Evolutionary conservation across 371 early-diverging fungal genomes (phyloP).

Genomic region (Syncephalastrum monosporum): DNA sequence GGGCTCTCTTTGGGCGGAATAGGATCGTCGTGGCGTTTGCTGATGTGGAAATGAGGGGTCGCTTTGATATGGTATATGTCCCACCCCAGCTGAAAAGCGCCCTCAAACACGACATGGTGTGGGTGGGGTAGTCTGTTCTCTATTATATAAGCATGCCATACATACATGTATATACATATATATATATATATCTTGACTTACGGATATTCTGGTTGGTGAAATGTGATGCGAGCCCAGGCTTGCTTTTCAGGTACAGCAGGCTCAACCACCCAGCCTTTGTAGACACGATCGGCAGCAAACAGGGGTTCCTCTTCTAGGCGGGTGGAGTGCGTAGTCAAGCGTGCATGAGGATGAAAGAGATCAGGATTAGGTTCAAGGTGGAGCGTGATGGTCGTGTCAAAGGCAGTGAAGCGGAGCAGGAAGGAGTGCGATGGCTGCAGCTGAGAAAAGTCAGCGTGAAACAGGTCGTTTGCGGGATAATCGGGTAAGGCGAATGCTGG

Average conservation of each 20-base stretch:
- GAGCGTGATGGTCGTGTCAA: constrained; percentile 64
- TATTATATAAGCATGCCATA: too few relatives aligned
- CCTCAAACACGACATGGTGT: constrained; percentile 52
- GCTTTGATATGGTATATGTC: constrained; percentile 69
- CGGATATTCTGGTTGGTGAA: too few relatives aligned
- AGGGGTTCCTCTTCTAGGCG: constrained; percentile 1
- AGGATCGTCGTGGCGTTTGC: constrained; percentile 60
- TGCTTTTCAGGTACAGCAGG: constrained; percentile 4
- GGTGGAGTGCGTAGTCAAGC: constrained; percentile 13
- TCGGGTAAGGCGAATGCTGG: background rate
- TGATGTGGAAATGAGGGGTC: constrained; percentile 48
- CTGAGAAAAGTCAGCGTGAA: background rate
- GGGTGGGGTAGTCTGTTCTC: too few relatives aligned
- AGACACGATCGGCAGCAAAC: constrained; percentile 35
- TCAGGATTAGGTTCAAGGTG: constrained; percentile 73
- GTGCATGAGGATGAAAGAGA: constrained; percentile 70
- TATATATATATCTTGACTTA: too few relatives aligned
- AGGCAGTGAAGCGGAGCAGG: constrained; percentile 58
- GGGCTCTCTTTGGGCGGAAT: constrained; percentile 11
- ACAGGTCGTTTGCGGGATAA: background rate
- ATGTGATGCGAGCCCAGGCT: constrained; percentile 66
- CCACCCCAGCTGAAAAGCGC: constrained; percentile 53
- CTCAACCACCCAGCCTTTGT: constrained; percentile 53
- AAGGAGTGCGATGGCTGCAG: constrained; percentile 47
- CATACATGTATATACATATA: too few relatives aligned